phyloP scores from a whole-genome alignment of 2,329 filamentous ascomycete genomes.

The Zasmidium citrigriseum region DNA sequence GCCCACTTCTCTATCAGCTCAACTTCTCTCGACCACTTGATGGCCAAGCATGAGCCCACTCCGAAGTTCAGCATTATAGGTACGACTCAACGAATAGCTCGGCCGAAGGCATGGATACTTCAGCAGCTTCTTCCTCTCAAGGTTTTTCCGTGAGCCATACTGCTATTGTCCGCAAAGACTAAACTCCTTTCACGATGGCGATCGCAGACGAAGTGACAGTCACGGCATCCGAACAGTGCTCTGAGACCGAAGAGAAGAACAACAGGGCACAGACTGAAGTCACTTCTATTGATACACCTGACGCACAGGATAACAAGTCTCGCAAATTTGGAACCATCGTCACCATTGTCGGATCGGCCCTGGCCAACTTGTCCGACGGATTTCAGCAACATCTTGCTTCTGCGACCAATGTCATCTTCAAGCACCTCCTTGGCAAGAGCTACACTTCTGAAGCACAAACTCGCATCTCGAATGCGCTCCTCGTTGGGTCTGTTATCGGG shows the following conservation, averaged over 20 bases:
- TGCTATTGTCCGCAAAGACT: not conserved
- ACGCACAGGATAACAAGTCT: not conserved
- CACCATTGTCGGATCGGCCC: constrained; percentile 27
- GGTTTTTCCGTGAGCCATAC: not conserved
- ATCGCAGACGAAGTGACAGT: not conserved
- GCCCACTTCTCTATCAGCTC: not conserved
- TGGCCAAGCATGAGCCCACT: not conserved
- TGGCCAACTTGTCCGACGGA: constrained; percentile 38
- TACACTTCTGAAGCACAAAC: constrained; percentile 36
- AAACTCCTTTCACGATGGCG: not conserved
- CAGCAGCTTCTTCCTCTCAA: not conserved
- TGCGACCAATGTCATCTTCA: constrained; percentile 37
- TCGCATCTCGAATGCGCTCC: constrained; percentile 36
- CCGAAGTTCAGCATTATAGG: not conserved
- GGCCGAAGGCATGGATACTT: not conserved
- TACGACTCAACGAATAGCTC: not conserved
- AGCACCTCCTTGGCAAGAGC: constrained; percentile 30
- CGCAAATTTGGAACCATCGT: constrained; percentile 31
- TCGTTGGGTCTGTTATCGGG: constrained; percentile 37
- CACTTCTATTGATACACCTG: not conserved
- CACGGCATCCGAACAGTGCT: not conserved
- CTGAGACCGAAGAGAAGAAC: not conserved
- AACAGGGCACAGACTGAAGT: not conserved
- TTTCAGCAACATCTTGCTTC: constrained; percentile 37
- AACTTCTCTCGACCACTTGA: not conserved